Conservation (phyloP, 345 rosid species). For the Anacardium occidentale region DNA sequence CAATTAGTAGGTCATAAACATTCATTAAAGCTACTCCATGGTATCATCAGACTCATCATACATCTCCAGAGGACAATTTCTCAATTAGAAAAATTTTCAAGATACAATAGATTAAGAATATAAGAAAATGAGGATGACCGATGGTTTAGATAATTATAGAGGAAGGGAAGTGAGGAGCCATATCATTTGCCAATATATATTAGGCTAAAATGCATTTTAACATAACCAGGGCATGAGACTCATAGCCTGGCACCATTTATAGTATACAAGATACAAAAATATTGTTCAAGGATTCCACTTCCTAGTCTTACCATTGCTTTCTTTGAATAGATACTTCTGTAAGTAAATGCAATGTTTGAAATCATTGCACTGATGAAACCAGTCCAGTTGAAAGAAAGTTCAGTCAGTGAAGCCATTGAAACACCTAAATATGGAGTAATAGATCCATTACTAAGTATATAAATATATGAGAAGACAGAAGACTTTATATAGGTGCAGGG, state of each 20-base stretch:
- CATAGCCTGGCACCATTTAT: not conserved
- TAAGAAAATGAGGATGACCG: not conserved
- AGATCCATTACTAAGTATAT: constrained; percentile 11
- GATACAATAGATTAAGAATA: not conserved
- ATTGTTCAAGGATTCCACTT: not conserved
- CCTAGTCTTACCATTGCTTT: constrained; percentile 47
- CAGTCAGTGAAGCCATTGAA: constrained; percentile 56
- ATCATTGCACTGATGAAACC: constrained; percentile 58
- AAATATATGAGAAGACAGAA: not conserved
- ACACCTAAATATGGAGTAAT: constrained; percentile 36
- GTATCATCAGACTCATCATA: not conserved
- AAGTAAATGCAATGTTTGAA: constrained; percentile 51
- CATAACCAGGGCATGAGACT: not conserved
- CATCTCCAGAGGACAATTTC: not conserved
- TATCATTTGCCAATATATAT: not conserved
- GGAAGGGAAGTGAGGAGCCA: not conserved
- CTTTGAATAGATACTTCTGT: constrained; percentile 55
- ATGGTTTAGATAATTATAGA: not conserved
- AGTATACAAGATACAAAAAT: not conserved
- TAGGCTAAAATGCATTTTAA: not conserved
- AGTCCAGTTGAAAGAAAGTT: constrained; percentile 56
- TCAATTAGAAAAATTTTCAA: not conserved
- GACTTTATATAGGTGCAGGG: not conserved
- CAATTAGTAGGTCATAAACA: not conserved
- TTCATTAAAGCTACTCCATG: not conserved